Base-by-base conservation (phyloP, 1,284 basidiomycete genomes). In the Marasmius sp. region DNA sequence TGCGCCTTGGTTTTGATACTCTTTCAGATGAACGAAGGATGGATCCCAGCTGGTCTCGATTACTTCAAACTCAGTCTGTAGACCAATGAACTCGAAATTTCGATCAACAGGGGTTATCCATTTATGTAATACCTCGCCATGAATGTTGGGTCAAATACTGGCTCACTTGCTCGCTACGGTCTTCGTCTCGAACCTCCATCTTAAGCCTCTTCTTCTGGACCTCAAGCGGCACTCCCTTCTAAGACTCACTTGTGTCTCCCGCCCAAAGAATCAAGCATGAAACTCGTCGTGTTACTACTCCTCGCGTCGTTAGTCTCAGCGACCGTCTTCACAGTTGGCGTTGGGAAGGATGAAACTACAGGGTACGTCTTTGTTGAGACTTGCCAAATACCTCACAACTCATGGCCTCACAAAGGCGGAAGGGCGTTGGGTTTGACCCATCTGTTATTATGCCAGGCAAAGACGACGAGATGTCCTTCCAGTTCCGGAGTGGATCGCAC, bases 351-450 rank as follows among this genome's bases (percentile, higher is more conserved):
- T 60, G 74, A 76, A 62, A 71, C 69, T 10, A 77, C 72, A 37
- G 75, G 75, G 74, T 76, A 52, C 8, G 70, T 69, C 34, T 37
- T 9, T 10, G 11, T 54, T 18, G n/a, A 6, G 18, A 10, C 11
- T 27, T 56, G 37, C 37, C 11, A 27, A 0, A 22, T 37, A 9
- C 33, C 20, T 45, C 18, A 39, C 27, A 49, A 37, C 11, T 18
- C 22, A 16, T 33, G 45, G 41, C 45, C 20, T 34, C 45, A 22
- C 50, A 39, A 55, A 77, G 75, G 34, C 68, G 72, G 61, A 78
- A 78, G 58, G 76, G 76, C 22, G 61, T 73, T 14, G 76, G 76
- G 27, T 77, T 78, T 60, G 75, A 77, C 61, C 75, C 76, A 11
- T 76, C 76, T 16, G 72, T 70, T 0, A 75, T 78, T 47, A 65